phyloP scores from a whole-genome alignment of 2,329 filamentous ascomycete genomes.

The Cytospora chrysosperma region DNA sequence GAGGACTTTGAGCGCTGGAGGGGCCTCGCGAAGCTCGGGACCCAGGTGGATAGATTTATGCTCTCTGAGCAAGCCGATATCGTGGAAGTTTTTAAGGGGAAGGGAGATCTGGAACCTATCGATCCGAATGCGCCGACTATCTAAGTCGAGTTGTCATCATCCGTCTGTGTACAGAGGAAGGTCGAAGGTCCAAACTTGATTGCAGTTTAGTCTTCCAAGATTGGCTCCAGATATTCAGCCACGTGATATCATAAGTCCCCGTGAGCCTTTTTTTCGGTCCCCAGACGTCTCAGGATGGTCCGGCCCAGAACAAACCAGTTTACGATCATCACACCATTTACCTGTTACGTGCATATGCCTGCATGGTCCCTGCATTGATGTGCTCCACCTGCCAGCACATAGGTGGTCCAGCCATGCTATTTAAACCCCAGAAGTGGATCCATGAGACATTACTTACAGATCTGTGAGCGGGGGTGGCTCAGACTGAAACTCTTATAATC shows the following conservation, averaged over 20 bases:
- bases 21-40: conserved; percentile 46
- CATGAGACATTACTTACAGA: background rate
- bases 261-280: background rate
- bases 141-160: background rate
- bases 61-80: conserved; percentile 55
- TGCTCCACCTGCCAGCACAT: background rate
- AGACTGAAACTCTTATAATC: background rate
- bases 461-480: background rate
- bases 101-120: conserved; percentile 47
- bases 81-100: conserved; percentile 48
- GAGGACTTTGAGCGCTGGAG: conserved; percentile 53
- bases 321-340: background rate
- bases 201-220: too few species aligned
- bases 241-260: too few species aligned
- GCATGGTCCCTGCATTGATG: background rate
- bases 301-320: background rate
- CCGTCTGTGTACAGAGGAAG: too few species aligned
- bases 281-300: background rate
- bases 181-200: too few species aligned
- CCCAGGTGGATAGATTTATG: conserved; percentile 49
- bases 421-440: background rate
- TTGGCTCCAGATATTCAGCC: background rate
- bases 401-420: background rate
- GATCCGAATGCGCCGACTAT: conserved; percentile 31
- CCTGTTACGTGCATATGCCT: background rate